Percentiles rank a stretch among this genome's conserved stretches.
These are phyloP conservation scores for Peronospora farinosa DNA, from an alignment of 352 stramenopile genomes.

Conservation along the genomic window DNA sequence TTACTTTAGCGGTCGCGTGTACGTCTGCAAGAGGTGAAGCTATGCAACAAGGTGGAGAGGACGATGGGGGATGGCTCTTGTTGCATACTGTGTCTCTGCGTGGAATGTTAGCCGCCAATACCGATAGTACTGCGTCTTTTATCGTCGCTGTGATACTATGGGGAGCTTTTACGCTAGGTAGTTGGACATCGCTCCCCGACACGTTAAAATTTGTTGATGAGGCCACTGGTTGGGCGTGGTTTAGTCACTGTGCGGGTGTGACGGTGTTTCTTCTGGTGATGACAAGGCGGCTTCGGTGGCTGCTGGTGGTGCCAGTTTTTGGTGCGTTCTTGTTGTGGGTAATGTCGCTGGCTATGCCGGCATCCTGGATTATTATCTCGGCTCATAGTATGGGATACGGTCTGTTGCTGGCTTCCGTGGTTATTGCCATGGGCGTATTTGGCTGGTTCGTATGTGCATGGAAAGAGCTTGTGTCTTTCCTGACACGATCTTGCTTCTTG, in stretches of 20 bases:
- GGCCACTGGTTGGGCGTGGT: slow-evolving; percentile 81
- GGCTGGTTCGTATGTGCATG: slow-evolving; percentile 73
- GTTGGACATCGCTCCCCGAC: slow-evolving; percentile 73
- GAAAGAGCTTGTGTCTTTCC: slow-evolving; percentile 72
- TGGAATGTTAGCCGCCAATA: slow-evolving; percentile 28
- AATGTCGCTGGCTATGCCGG: slow-evolving; percentile 67
- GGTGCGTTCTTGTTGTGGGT: slow-evolving; percentile 70
- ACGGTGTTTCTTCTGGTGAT: slow-evolving; percentile 74
- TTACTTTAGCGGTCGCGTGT: slow-evolving; percentile 62
- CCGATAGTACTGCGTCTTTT: slow-evolving; percentile 53
- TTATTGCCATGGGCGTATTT: slow-evolving; percentile 78
- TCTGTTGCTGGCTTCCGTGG: slow-evolving; percentile 58
- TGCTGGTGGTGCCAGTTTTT: slow-evolving; percentile 65
- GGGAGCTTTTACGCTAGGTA: slow-evolving; percentile 63
- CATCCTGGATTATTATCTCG: slow-evolving; percentile 80
- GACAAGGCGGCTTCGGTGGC: slow-evolving; percentile 60
- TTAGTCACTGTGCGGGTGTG: slow-evolving; percentile 74
- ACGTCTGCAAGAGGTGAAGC: slow-evolving; percentile 34
- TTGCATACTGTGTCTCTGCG: slow-evolving; percentile 28
- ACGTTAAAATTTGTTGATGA: slow-evolving; percentile 80
- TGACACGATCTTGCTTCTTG: slow-evolving; percentile 75
- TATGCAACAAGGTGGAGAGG: slow-evolving; percentile 22
- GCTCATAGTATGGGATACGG: slow-evolving; percentile 74
- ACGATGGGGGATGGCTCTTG: slow-evolving; percentile 28
- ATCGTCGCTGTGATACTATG: slow-evolving; percentile 60